A percentile compares a stretch with the other conserved stretches of the same genome.
Evolutionary conservation across 2,329 filamentous ascomycete genomes (phyloP).

Genomic region (Salinomyces thailandicus): DNA sequence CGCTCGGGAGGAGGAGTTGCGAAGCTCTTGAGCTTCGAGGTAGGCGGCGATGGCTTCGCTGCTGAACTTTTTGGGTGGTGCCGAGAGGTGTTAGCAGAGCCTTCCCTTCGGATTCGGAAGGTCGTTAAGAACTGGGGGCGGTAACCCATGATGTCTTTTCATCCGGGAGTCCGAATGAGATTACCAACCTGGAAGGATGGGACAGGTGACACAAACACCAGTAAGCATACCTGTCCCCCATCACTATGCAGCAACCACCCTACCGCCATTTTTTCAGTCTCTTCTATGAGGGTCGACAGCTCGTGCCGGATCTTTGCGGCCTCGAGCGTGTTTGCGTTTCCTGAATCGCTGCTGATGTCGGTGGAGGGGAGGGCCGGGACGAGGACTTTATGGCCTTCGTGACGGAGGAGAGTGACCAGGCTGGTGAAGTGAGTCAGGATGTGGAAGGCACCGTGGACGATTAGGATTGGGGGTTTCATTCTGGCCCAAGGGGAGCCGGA

Average conservation of each 20-base stretch:
- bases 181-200: no score
- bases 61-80: not conserved
- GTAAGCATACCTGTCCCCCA: not conserved
- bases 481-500: no score
- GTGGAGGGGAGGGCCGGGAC: not conserved
- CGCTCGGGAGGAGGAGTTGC: not conserved
- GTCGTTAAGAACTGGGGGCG: no score
- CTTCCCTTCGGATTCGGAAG: no score
- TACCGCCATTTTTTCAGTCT: not conserved
- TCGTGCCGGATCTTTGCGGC: not conserved
- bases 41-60: not conserved
- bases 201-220: no score
- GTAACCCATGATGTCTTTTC: no score
- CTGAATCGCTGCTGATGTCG: not conserved
- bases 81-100: not conserved
- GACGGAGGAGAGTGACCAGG: not conserved
- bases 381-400: not conserved
- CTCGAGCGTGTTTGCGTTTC: not conserved
- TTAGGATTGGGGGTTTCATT: no score
- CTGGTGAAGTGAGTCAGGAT: not conserved
- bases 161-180: no score
- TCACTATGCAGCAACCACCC: not conserved
- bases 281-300: not conserved
- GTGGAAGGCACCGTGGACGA: not conserved
- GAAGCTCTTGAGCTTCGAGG: not conserved